Percentiles rank a stretch among this genome's conserved stretches.
Conservation (phyloP, 2,329 filamentous ascomycete genomes). For the Mariannaea sp. region DNA sequence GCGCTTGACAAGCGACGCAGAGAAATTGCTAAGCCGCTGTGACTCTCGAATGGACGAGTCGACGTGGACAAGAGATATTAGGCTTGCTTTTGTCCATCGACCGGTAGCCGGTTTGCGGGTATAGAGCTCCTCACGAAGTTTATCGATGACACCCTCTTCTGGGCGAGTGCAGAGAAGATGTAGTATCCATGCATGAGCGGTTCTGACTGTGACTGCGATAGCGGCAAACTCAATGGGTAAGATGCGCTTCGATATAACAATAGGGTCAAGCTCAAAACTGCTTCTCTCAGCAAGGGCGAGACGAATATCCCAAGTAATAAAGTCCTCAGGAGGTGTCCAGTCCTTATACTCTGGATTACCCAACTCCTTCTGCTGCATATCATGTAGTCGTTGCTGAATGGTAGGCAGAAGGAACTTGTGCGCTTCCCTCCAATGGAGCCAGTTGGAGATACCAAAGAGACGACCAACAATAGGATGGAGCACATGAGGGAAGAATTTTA, state of each 20-base stretch:
- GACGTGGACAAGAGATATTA: constrained; percentile 50
- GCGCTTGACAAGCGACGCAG: constrained; percentile 50
- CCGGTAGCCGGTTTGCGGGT: constrained; percentile 35
- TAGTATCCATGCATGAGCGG: constrained; percentile 52
- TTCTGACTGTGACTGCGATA: constrained; percentile 62
- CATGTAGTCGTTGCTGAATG: constrained; percentile 53
- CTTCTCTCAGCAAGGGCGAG: constrained; percentile 52
- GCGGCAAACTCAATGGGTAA: constrained; percentile 63
- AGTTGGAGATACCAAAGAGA: constrained; percentile 51
- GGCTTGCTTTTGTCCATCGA: constrained; percentile 52
- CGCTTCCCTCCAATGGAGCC: constrained; percentile 52
- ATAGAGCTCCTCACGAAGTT: constrained; percentile 50
- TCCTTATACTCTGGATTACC: constrained; percentile 47
- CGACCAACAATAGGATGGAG: constrained; percentile 56
- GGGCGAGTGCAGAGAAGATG: constrained; percentile 51
- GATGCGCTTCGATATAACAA: constrained; percentile 55
- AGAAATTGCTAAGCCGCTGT: constrained; percentile 54
- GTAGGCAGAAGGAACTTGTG: constrained; percentile 51
- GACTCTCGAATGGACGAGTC: constrained; percentile 61
- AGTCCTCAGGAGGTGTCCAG: constrained; percentile 58
- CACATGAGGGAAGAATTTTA: constrained; percentile 52
- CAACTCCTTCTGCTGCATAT: constrained; percentile 49
- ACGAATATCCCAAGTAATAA: constrained; percentile 62
- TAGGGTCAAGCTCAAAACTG: constrained; percentile 50
- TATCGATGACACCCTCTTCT: constrained; percentile 42